Percentiles rank a stretch among this genome's conserved stretches.
phyloP scores from a whole-genome alignment of 805 yeast species.

The Candida jianshihensis region DNA sequence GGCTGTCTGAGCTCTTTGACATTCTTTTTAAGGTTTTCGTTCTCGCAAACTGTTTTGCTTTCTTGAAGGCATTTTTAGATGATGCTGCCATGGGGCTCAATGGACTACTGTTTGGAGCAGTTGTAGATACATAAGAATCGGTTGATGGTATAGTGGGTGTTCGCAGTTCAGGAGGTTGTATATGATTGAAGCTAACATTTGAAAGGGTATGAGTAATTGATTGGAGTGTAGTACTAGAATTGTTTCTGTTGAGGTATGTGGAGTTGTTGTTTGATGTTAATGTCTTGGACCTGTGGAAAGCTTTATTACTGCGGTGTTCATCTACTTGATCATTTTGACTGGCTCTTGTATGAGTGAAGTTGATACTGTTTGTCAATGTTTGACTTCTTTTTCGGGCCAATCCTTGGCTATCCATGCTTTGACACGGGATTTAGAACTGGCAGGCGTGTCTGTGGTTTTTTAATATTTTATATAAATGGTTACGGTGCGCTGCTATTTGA shows the following conservation, averaged over 20 bases:
- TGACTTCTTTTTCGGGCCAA: slow-evolving; percentile 18
- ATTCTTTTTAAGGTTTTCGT: slow-evolving; percentile 2
- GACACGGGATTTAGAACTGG: background rate
- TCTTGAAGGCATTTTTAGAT: slow-evolving; percentile 15
- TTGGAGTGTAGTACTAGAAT: slow-evolving; percentile 19
- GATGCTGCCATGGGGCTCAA: slow-evolving; percentile 11
- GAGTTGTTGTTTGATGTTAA: slow-evolving; percentile 1
- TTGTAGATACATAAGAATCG: background rate
- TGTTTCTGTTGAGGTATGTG: slow-evolving; percentile 11
- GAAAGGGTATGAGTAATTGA: slow-evolving; percentile 20
- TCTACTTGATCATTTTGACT: slow-evolving; percentile 3
- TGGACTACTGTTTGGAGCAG: background rate
- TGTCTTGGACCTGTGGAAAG: slow-evolving; percentile 1
- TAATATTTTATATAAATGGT: too few relatives aligned
- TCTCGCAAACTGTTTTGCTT: slow-evolving; percentile 21
- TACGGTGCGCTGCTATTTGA: too few relatives aligned
- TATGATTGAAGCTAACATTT: slow-evolving; percentile 18
- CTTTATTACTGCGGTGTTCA: background rate
- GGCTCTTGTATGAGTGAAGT: slow-evolving; percentile 19
- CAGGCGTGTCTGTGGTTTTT: too few relatives aligned
- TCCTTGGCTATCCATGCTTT: background rate
- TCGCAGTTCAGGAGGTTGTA: background rate
- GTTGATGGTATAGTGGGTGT: background rate
- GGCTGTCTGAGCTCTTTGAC: too few relatives aligned
- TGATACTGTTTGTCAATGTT: slow-evolving; percentile 21